Evolutionary conservation across 2,329 filamentous ascomycete genomes (phyloP), one percentile per base, ranked within the genome.

Genomic region (Penicillium rolfsii): DNA sequence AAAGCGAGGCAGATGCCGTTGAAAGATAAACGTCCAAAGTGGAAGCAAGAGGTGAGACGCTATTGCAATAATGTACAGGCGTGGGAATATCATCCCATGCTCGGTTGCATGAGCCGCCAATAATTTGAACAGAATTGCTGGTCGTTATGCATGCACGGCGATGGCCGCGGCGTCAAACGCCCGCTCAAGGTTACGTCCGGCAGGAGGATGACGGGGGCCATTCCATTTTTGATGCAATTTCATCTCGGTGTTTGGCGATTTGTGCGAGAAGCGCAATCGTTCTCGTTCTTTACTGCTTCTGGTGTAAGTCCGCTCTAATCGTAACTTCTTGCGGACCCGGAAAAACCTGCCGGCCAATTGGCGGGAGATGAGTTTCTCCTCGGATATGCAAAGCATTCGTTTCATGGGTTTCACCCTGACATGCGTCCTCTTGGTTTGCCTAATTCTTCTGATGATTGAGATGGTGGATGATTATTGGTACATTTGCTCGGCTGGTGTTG

Each of bases 271-370:
- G 46, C 46, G n/a, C 28, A 19, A 35, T 28, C 28, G 19, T 49
- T 33, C 26, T 33, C n/a, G 16, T 12, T 5, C 24, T 46, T n/a
- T 16, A 48, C 16, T 30, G 24, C 16, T 26, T 26, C 24, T 24
- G 12, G 45, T 40, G 28, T 30, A 30, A 12, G 46, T 52, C n/a
- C 49, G 58, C 54, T 54, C 26, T 26, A 30, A 57, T 54, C 35
- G 49, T 8, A 56, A 22, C 19, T 35, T 50, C 16, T 33, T 33
- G 33, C 48, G 24, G 63, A 12, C 6, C 4, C 64, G 62, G 62
- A 41, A 33, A 60, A 61, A 48, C 50, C 2, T 62, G 54, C 63
- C 64, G 48, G 38, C 65, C 64, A 67, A 67, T 67, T 40, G 46
- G 33, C 26, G 26, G 16, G 16, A 52, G 11, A 26, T 26, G 8